A percentile compares a stretch with the other conserved stretches of the same genome.
Conservation (phyloP, 2,329 filamentous ascomycete species). For the Fusarium guadeloupense region DNA sequence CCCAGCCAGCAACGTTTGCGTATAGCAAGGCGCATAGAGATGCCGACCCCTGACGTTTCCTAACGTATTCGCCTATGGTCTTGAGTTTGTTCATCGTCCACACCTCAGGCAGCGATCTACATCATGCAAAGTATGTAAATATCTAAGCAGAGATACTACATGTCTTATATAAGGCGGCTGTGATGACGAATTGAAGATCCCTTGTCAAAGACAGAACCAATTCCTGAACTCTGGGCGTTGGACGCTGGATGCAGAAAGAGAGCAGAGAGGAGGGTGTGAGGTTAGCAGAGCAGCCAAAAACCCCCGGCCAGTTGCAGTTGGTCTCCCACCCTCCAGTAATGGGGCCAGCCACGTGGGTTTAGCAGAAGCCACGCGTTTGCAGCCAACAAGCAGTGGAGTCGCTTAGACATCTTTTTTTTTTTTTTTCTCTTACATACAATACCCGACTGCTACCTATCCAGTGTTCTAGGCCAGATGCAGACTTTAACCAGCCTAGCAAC, state of each 20-base stretch:
- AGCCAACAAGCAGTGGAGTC: constrained; percentile 39
- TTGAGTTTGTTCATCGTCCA: neutral
- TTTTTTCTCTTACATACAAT: neutral
- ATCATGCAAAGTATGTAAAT: constrained; percentile 1
- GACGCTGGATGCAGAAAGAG: neutral
- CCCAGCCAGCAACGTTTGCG: too few species aligned
- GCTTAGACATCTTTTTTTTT: constrained; percentile 9
- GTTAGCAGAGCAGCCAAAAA: constrained; percentile 1
- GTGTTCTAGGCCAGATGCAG: constrained; percentile 29
- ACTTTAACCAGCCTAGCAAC: constrained; percentile 2
- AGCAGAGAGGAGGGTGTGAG: constrained; percentile 26
- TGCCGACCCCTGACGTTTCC: neutral
- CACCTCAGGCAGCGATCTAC: constrained; percentile 5
- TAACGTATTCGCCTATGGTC: neutral
- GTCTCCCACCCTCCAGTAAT: constrained; percentile 19
- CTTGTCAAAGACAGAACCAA: neutral
- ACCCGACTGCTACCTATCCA: constrained; percentile 1
- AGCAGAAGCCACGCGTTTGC: constrained; percentile 39
- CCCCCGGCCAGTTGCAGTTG: constrained; percentile 10
- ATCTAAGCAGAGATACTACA: neutral
- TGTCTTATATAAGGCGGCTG: neutral
- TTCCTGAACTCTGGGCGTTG: neutral
- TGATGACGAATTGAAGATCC: constrained; percentile 15
- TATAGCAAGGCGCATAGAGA: neutral
- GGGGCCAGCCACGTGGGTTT: constrained; percentile 45